These are phyloP conservation scores for Penicillium desertorum DNA, from an alignment of 495 filamentous ascomycete species.

Conservation along the genomic window DNA sequence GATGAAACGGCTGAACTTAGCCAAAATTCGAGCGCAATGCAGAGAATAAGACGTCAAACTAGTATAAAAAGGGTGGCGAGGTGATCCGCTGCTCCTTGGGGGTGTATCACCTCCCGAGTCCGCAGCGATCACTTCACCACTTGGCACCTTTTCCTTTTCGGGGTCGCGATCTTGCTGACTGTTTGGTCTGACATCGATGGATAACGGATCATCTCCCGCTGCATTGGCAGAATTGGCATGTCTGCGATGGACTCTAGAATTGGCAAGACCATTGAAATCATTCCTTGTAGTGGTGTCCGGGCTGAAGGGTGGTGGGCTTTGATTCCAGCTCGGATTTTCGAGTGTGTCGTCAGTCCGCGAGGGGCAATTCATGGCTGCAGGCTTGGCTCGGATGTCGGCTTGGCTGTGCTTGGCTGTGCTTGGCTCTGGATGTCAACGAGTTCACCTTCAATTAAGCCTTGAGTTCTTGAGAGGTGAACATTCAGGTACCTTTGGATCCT, in stretches of 20 bases:
- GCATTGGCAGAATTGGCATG: constrained; percentile 28
- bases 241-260: constrained; percentile 40
- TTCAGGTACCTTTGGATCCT: constrained; percentile 11
- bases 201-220: constrained; percentile 27
- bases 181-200: constrained; percentile 26
- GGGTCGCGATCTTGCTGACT: constrained; percentile 29
- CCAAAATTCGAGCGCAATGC: constrained; percentile 36
- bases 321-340: constrained; percentile 57
- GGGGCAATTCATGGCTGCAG: constrained; percentile 59
- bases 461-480: constrained; percentile 7
- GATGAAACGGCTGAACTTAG: constrained; percentile 72
- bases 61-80: constrained; percentile 39
- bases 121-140: constrained; percentile 38
- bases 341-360: constrained; percentile 61
- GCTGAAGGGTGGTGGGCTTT: constrained; percentile 56
- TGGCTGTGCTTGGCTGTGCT: neutral
- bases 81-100: constrained; percentile 38
- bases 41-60: constrained; percentile 20
- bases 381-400: constrained; percentile 1
- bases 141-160: constrained; percentile 27
- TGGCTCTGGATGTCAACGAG: neutral
- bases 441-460: constrained; percentile 5
- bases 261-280: constrained; percentile 60
- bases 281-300: constrained; percentile 60
- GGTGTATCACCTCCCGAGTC: constrained; percentile 36